Percentiles rank a stretch among this genome's conserved stretches.
These are phyloP conservation scores for Gossypium sturtianum DNA, from an alignment of 345 rosid genomes.

Conservation along the genomic window DNA sequence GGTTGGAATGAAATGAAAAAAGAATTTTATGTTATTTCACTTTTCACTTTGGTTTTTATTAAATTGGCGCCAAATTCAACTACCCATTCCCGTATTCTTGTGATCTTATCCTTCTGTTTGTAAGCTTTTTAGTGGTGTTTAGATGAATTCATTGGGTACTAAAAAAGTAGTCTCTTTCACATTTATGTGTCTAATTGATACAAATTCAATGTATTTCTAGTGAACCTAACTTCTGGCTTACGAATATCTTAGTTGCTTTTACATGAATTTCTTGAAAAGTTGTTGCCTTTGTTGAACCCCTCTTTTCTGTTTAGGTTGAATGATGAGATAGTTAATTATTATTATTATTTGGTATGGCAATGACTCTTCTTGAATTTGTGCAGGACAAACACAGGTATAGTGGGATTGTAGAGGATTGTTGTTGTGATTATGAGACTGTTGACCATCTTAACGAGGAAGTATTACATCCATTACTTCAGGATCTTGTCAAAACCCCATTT, in stretches of 20 bases:
- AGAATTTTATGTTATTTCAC: neutral
- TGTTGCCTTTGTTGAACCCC: neutral
- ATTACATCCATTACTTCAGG: slow-evolving; percentile 71
- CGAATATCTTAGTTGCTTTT: neutral
- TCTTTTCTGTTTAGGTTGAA: neutral
- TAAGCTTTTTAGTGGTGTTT: neutral
- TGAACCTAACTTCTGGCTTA: neutral
- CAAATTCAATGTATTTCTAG: neutral
- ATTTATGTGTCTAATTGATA: neutral
- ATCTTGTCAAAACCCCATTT: slow-evolving; percentile 76
- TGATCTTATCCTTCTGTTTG: neutral
- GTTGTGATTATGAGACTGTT: slow-evolving; percentile 86
- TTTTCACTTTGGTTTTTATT: neutral
- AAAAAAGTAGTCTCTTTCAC: neutral
- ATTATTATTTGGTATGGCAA: neutral
- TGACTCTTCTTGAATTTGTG: neutral
- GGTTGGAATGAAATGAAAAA: neutral
- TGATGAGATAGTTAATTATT: neutral
- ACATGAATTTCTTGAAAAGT: neutral
- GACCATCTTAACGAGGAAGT: slow-evolving; percentile 56
- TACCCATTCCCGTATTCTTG: neutral
- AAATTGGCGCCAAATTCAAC: neutral
- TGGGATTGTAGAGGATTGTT: slow-evolving; percentile 86
- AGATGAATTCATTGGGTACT: neutral
- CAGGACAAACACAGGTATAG: slow-evolving; percentile 46